Evolutionary conservation across 768 basidiomycete genomes (phyloP).

Genomic region (Infundibulicybe gibba): DNA sequence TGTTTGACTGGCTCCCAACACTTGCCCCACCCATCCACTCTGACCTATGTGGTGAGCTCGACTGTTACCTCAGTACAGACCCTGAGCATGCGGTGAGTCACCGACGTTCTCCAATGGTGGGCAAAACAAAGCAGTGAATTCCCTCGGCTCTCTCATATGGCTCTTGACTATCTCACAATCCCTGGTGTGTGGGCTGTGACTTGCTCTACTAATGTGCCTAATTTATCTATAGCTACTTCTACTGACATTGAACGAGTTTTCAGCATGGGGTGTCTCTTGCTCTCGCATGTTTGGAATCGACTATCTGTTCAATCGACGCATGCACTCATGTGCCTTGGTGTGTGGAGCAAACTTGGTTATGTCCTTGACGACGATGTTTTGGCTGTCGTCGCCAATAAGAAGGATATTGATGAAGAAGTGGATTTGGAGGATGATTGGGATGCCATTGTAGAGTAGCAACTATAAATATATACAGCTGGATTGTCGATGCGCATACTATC

Average conservation of each 20-base stretch:
- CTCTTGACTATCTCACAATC: background rate
- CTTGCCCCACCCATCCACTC: background rate
- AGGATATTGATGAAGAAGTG: too few species aligned
- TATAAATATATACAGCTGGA: too few species aligned
- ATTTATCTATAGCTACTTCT: conserved; percentile 4
- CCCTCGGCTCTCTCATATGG: background rate
- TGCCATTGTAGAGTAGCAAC: too few species aligned
- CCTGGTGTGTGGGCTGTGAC: background rate
- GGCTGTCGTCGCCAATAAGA: too few species aligned
- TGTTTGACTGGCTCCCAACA: background rate
- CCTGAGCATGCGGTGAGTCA: background rate
- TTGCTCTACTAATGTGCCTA: background rate
- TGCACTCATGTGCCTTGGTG: background rate
- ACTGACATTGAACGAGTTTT: conserved; percentile 5
- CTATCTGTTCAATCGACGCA: background rate
- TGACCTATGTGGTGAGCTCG: background rate
- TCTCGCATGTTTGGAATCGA: background rate
- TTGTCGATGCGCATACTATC: too few species aligned
- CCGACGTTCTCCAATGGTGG: background rate
- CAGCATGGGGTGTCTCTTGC: conserved; percentile 3
- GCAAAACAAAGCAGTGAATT: background rate
- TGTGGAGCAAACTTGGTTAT: too few species aligned
- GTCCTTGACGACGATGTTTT: too few species aligned
- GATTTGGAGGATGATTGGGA: too few species aligned
- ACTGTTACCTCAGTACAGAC: background rate